phyloP scores from a whole-genome alignment of 305 asterid species.

The Fraxinus nigra region DNA sequence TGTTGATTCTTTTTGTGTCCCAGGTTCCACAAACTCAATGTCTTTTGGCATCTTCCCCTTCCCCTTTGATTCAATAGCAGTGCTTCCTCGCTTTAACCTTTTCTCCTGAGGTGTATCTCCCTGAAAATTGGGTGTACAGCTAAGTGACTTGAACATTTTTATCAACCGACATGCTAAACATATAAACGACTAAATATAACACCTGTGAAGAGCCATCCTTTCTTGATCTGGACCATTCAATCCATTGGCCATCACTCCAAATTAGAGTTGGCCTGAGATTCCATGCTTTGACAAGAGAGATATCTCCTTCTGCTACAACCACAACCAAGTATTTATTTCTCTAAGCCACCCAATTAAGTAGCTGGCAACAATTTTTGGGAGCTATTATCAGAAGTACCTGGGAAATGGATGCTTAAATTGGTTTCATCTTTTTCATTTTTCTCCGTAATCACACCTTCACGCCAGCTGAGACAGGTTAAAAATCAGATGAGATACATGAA shows the following conservation, averaged over 20 bases:
- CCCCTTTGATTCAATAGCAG: conserved; percentile 45
- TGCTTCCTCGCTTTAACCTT: conserved; percentile 60
- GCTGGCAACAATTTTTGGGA: conserved; percentile 10
- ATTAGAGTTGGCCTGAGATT: conserved; percentile 78
- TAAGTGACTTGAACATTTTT: conserved; percentile 12
- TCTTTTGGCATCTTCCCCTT: conserved; percentile 44
- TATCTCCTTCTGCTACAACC: conserved; percentile 59
- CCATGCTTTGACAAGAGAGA: conserved; percentile 59
- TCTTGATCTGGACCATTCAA: conserved; percentile 59
- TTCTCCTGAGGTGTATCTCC: conserved; percentile 84
- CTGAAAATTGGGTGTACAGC: conserved; percentile 40
- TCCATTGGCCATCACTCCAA: conserved; percentile 91
- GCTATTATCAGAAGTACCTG: conserved; percentile 46
- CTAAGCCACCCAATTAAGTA: neutral
- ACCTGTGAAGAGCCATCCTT: conserved; percentile 54
- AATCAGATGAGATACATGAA: conserved; percentile 20
- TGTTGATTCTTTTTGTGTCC: conserved; percentile 43
- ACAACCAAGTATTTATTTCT: conserved; percentile 8
- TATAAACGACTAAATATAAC: conserved; percentile 8
- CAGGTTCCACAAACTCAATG: conserved; percentile 38
- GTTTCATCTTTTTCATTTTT: conserved; percentile 55
- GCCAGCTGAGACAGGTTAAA: conserved; percentile 53
- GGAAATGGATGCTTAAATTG: conserved; percentile 48
- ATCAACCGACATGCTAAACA: conserved; percentile 6
- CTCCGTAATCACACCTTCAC: conserved; percentile 68